Evolutionary conservation across 495 filamentous ascomycete species (phyloP), one percentile per base, ranked within the genome.

Genomic region (Penicillium psychrofluorescens): DNA sequence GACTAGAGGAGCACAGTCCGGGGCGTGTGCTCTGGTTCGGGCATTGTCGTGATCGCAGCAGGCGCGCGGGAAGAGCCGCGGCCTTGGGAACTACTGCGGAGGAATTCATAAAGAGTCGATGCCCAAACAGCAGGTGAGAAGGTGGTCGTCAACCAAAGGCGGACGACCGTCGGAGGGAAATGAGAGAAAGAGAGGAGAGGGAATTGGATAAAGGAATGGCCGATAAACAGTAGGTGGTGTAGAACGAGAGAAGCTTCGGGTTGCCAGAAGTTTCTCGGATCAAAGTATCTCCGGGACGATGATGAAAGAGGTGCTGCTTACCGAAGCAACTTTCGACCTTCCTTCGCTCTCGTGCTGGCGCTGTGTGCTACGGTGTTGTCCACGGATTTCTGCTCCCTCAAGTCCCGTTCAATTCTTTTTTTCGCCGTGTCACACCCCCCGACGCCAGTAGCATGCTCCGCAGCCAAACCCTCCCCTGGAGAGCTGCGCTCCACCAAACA

Each of bases 381-480:
- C 32, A 37, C 49, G 42, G 34, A 43, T 44, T 30, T 28, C 29
- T 31, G 32, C 22, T 43, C 29, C 36, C 36, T 37, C 30, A 40
- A 32, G 41, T 41, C 27, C 22, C 22, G 22, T 22, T 22, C 22
- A 36, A 9, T 1, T 6, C 11, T 36, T 46, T 13, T 38, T 38
- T 41, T 50, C 13, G 33, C 48, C 44, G 38, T 13, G 28, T 22
- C 22, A 29, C 27, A 29, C 10, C 22, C 33, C 31, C 49, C 53
- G 51, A 51, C 36, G 44, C 45, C 27, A 55, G 44, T 61, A 77
- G 71, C 62, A 77, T 77, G 74, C 62, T 76, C 62, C 67, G 68
- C 65, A 66, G 69, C 62, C 72, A 73, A 63, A 70, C 68, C 50
- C 61, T 76, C 55, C 70, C 72, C 66, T 76, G 73, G 74, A 75